phyloP scores from a whole-genome alignment of 2,329 filamentous ascomycete genomes.

The Myriosclerotinia duriaeana region DNA sequence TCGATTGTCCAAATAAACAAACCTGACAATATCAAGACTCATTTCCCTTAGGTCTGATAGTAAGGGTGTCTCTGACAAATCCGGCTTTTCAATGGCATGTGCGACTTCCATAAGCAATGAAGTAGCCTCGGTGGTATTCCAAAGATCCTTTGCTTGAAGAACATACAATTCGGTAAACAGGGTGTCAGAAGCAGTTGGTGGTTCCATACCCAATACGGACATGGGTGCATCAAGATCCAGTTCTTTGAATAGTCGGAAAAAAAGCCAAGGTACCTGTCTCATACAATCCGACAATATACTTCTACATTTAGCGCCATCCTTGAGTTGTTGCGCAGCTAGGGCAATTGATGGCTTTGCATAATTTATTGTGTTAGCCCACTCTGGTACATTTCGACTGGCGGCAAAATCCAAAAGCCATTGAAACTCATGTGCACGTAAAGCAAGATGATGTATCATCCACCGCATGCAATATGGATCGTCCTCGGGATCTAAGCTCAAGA shows the following conservation, averaged over 20 bases:
- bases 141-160: constrained; percentile 66
- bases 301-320: constrained; percentile 64
- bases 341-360: constrained; percentile 76
- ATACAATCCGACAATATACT: constrained; percentile 67
- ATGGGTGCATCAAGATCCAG: constrained; percentile 76
- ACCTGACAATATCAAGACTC: constrained; percentile 39
- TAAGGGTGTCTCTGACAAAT: constrained; percentile 25
- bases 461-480: constrained; percentile 81
- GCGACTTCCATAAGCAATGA: constrained; percentile 63
- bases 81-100: constrained; percentile 43
- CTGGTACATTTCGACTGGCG: constrained; percentile 49
- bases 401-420: constrained; percentile 72
- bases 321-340: constrained; percentile 71
- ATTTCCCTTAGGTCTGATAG: constrained; percentile 32
- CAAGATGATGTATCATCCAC: constrained; percentile 79
- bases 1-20: constrained; percentile 40
- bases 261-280: constrained; percentile 77
- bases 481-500: constrained; percentile 70
- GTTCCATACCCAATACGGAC: constrained; percentile 76
- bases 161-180: constrained; percentile 65
- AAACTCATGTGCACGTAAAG: constrained; percentile 76
- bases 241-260: constrained; percentile 75
- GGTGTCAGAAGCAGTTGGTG: constrained; percentile 52
- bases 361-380: constrained; percentile 49
- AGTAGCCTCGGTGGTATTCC: constrained; percentile 68